These are phyloP conservation scores for Geotrichum fermentans DNA, from an alignment of 1,139 yeast species.

Conservation along the genomic window DNA sequence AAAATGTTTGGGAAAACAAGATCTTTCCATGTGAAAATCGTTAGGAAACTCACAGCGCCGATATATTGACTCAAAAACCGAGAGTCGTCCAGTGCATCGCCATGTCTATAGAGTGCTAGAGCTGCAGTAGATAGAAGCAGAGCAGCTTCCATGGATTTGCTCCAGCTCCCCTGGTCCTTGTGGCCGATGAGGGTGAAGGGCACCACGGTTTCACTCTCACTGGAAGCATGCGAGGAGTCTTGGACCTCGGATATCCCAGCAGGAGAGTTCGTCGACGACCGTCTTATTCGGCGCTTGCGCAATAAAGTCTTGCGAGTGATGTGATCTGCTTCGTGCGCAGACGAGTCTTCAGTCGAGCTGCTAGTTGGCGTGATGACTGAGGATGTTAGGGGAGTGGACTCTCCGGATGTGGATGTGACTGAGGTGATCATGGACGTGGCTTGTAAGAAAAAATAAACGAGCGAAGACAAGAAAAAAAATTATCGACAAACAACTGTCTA, in stretches of 20 bases:
- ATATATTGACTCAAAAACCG: conserved; percentile 5
- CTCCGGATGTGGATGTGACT: conserved; percentile 3
- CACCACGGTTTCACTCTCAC: not conserved
- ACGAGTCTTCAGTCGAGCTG: conserved; percentile 5
- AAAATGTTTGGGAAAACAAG: conserved; percentile 8
- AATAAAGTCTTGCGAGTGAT: conserved; percentile 3
- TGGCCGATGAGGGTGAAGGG: conserved; percentile 2
- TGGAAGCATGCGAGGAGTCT: not conserved
- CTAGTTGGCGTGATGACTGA: not conserved
- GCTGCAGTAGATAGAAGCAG: not conserved
- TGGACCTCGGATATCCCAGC: not conserved
- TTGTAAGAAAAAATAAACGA: not conserved
- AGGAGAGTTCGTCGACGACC: not conserved
- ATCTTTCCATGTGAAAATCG: conserved; percentile 2
- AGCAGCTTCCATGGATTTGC: conserved; percentile 1
- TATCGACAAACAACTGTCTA: too few species aligned
- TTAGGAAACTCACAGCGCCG: not conserved
- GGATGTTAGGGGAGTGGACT: conserved; percentile 1
- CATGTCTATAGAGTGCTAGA: conserved; percentile 1
- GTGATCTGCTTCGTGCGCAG: not conserved
- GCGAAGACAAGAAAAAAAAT: not conserved
- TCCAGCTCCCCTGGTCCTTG: conserved; percentile 4
- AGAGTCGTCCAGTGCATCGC: not conserved
- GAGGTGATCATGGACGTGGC: not conserved
- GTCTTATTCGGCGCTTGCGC: conserved; percentile 3